These are phyloP conservation scores for Hemisphaericaspora lyxosophila DNA, from an alignment of 1,139 yeast genomes.

Conservation along the genomic window DNA sequence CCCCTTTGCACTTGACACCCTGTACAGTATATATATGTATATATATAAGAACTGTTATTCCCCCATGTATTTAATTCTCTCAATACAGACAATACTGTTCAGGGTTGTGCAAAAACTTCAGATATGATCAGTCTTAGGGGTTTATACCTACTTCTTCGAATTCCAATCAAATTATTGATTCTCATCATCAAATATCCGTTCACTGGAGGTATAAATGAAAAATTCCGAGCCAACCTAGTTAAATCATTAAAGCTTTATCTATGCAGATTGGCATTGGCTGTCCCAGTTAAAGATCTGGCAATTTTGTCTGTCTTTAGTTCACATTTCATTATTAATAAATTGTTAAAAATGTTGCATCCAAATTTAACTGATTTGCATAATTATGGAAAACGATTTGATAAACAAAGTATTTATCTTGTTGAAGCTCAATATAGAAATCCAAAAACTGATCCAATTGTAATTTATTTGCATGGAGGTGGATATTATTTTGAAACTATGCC, in stretches of 20 bases:
- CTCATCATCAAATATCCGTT: slow-evolving; percentile 12
- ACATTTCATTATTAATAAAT: slow-evolving; percentile 8
- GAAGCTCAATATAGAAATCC: slow-evolving; percentile 26
- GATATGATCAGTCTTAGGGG: slow-evolving; percentile 11
- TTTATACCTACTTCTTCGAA: slow-evolving; percentile 6
- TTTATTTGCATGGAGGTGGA: slow-evolving; percentile 48
- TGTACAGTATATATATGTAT: neutral
- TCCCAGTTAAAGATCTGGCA: slow-evolving; percentile 12
- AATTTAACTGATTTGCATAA: slow-evolving; percentile 21
- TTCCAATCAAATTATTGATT: slow-evolving; percentile 10
- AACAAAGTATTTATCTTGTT: slow-evolving; percentile 39
- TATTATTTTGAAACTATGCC: slow-evolving; percentile 36
- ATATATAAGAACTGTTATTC: too few relatives aligned
- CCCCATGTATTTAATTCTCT: too few relatives aligned
- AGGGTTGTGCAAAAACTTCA: too few relatives aligned
- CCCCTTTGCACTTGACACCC: neutral
- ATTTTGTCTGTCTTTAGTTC: slow-evolving; percentile 6
- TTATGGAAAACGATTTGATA: slow-evolving; percentile 35
- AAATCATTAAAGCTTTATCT: slow-evolving; percentile 11
- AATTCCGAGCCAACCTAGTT: slow-evolving; percentile 8
- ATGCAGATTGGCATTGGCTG: slow-evolving; percentile 9
- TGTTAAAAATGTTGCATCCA: slow-evolving; percentile 8
- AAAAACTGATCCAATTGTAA: slow-evolving; percentile 34
- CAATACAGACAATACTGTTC: too few relatives aligned
- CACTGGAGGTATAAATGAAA: slow-evolving; percentile 13